Conservation (phyloP, 352 stramenopile genomes). For the Saprolegnia diclina region DNA sequence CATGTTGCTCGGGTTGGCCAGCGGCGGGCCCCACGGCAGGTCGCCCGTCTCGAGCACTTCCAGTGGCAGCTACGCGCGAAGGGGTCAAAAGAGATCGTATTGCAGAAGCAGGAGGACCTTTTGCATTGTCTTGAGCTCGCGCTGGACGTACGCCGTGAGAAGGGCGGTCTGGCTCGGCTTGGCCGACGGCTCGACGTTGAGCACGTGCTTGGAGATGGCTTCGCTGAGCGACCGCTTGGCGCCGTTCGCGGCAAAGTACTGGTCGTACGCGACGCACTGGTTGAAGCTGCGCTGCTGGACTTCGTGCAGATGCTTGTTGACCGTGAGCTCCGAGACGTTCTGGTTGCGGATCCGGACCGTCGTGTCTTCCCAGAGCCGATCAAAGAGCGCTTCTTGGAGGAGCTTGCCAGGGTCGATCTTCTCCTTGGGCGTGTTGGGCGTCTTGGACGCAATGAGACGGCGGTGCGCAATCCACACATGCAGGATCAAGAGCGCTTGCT, state of each 20-base stretch:
- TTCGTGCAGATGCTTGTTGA: conserved; percentile 95
- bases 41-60: conserved; percentile 36
- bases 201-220: conserved; percentile 62
- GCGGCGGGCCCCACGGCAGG: conserved; percentile 58
- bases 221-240: conserved; percentile 44
- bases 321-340: conserved; percentile 91
- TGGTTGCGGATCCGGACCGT: conserved; percentile 87
- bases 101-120: conserved; percentile 50
- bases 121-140: conserved; percentile 73
- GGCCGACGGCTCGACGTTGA: conserved; percentile 57
- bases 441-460: conserved; percentile 65
- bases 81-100: conserved; percentile 41
- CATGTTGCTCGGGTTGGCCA: conserved; percentile 23
- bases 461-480: conserved; percentile 97
- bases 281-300: conserved; percentile 95
- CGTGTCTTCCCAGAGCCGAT: conserved; percentile 95
- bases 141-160: conserved; percentile 68
- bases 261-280: conserved; percentile 92
- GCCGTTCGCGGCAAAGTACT: conserved; percentile 54
- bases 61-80: not conserved
- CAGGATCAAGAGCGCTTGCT: conserved; percentile 90
- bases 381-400: conserved; percentile 94
- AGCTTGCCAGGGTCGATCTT: conserved; percentile 64
- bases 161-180: conserved; percentile 54
- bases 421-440: conserved; percentile 36